Base-by-base conservation (phyloP, 352 stramenopile species). In the Aphanomyces invadans region DNA sequence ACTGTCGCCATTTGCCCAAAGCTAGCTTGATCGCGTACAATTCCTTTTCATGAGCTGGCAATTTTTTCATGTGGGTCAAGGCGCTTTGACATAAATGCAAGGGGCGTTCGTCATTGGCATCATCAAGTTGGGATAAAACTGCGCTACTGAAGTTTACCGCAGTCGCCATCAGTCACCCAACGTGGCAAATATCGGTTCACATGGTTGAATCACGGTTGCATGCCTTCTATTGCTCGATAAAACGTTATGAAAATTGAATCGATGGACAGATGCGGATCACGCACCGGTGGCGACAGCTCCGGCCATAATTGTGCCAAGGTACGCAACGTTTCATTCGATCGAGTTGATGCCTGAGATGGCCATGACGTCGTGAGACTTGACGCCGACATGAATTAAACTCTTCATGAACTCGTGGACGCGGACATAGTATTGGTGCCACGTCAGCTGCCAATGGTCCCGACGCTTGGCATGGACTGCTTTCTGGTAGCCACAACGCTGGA, bases 281-380 rank as follows among this genome's bases (percentile, higher is more conserved):
- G 82, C 98, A 33, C 96, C 96, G 26, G 90, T 90, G 0, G 89
- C 83, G 29, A 98, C 83, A 29, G 78, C 88, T 32, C 92, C 93
- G 0, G 94, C 94, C 48, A 97, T 83, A 65, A 98, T 98, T 26
- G 89, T 81, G 59, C 92, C 94, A 12, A 98, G 73, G 60, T 97
- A 84, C 23, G 93, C 77, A 67, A 98, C 90, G 59, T 91, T 74
- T 91, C 95, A 99, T 70, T 98, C 89, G 1, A 87, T 89, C 61
- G 83, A 86, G 76, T 96, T 97, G 72, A 91, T 91, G 42, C 89
- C 89, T 62, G 92, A 90, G 71, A 97, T 95, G 71, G 74, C 87
- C 39, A 96, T 84, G 61, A 77, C 83, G 62, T 92, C 75, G 69
- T 89, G 90, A 39, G 70, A 77, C 57, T 89, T 62, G 1, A 95